Evolutionary conservation across 169 alveolate genomes (phyloP).

Genomic region (Toxoplasma gondii): DNA sequence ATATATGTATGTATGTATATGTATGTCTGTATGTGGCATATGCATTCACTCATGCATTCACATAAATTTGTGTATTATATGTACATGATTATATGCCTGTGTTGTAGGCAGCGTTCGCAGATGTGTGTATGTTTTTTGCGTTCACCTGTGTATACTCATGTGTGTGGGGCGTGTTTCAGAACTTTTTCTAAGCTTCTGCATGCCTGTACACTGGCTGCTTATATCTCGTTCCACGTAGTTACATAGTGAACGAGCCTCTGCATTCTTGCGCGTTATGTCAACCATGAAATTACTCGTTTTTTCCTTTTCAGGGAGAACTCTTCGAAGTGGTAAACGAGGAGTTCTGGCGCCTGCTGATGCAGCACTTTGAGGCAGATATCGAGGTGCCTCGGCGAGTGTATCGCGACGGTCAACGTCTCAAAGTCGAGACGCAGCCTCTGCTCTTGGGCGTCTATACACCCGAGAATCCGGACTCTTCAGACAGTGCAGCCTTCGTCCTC

Average conservation of each 20-base stretch:
- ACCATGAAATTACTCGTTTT: too few relatives aligned
- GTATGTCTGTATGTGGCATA: not conserved
- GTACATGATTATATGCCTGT: too few relatives aligned
- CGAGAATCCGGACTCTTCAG: not conserved
- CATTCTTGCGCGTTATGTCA: too few relatives aligned
- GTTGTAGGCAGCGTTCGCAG: too few relatives aligned
- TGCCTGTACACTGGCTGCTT: not conserved
- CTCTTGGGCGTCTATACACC: constrained; percentile 17
- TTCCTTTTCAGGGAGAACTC: not conserved
- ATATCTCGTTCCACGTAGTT: too few relatives aligned
- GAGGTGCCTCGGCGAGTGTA: constrained; percentile 65
- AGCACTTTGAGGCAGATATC: constrained; percentile 38
- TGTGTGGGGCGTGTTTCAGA: not conserved
- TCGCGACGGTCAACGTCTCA: constrained; percentile 27
- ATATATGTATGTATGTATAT: too few relatives aligned
- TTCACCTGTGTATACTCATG: not conserved
- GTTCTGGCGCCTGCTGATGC: constrained; percentile 38
- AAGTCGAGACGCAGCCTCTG: constrained; percentile 53
- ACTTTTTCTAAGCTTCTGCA: not conserved
- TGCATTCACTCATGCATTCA: not conserved
- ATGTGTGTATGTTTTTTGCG: too few relatives aligned
- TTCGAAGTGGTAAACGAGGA: constrained; percentile 19
- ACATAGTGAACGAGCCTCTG: too few relatives aligned
- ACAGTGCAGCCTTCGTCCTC: not conserved
- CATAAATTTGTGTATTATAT: too few relatives aligned